Percentiles rank a stretch among this genome's conserved stretches.
phyloP scores from a whole-genome alignment of 768 basidiomycete species.

The Tricholoma furcatifolium region DNA sequence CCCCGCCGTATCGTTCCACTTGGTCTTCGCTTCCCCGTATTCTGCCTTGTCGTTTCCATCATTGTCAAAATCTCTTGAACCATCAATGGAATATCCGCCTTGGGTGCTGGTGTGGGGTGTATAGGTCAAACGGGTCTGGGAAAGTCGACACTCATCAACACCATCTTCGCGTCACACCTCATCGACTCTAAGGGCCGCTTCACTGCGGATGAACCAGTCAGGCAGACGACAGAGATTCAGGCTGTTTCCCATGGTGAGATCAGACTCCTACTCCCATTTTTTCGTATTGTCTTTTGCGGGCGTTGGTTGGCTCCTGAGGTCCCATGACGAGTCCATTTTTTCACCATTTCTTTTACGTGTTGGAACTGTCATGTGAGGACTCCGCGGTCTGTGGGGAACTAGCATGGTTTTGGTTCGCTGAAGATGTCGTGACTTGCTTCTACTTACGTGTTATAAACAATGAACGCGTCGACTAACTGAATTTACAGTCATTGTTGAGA shows the following conservation, averaged over 20 bases:
- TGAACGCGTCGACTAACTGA: background rate
- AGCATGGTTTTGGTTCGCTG: background rate
- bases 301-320: background rate
- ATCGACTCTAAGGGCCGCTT: conserved; percentile 97
- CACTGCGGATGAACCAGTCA: conserved; percentile 82
- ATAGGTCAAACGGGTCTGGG: conserved; percentile 95
- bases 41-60: background rate
- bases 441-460: conserved; percentile 5
- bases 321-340: background rate
- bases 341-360: background rate
- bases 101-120: background rate
- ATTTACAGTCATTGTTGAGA: conserved; percentile 87
- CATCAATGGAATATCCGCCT: background rate
- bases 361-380: background rate
- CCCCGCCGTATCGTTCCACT: background rate
- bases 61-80: background rate
- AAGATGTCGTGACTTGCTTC: conserved; percentile 2
- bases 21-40: background rate
- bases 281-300: background rate
- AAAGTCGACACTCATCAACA: conserved; percentile 98
- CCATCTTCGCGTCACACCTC: conserved; percentile 97
- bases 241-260: conserved; percentile 86
- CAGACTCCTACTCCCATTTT: background rate
- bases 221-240: conserved; percentile 97
- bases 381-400: background rate